phyloP scores from a whole-genome alignment of 139 green algal species.

The Raphidocelis subcapitata region DNA sequence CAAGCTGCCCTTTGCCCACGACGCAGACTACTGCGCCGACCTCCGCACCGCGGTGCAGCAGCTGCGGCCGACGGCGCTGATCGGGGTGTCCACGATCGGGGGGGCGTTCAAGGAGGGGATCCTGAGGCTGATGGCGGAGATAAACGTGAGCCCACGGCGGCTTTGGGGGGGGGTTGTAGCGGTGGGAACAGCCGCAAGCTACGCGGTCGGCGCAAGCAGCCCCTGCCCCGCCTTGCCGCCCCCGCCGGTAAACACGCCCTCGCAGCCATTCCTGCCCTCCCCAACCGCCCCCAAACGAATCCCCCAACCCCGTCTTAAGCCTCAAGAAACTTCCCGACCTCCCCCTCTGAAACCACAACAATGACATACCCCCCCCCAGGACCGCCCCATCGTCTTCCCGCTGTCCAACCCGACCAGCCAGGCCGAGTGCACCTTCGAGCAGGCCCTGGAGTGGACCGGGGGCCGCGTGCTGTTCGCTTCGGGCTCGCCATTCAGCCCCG shows the following conservation, averaged over 20 bases:
- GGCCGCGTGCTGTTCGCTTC: slow-evolving; percentile 82
- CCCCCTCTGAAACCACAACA: not conserved
- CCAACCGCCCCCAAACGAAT: too few relatives aligned
- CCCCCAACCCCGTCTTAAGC: too few relatives aligned
- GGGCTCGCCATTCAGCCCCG: slow-evolving; percentile 76
- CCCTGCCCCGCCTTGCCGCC: not conserved
- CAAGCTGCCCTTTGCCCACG: slow-evolving; percentile 86
- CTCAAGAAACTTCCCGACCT: not conserved
- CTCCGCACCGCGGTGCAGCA: slow-evolving; percentile 41
- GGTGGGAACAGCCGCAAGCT: not conserved
- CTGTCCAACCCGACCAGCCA: slow-evolving; percentile 90
- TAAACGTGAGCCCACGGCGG: slow-evolving; percentile 10
- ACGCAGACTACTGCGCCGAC: slow-evolving; percentile 39
- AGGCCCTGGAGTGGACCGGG: slow-evolving; percentile 54
- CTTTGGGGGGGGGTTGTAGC: too few relatives aligned
- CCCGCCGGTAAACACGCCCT: not conserved
- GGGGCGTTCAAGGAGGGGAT: slow-evolving; percentile 60
- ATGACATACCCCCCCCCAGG: slow-evolving; percentile 33
- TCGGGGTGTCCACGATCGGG: slow-evolving; percentile 56
- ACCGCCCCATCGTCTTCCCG: slow-evolving; percentile 75
- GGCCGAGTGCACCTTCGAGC: slow-evolving; percentile 82
- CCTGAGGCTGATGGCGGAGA: slow-evolving; percentile 37
- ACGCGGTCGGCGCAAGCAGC: not conserved
- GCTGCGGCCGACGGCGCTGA: slow-evolving; percentile 55
- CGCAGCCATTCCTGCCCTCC: too few relatives aligned